Base-by-base conservation (phyloP, 257 asterid species). In the Nicotiana tabacum region DNA sequence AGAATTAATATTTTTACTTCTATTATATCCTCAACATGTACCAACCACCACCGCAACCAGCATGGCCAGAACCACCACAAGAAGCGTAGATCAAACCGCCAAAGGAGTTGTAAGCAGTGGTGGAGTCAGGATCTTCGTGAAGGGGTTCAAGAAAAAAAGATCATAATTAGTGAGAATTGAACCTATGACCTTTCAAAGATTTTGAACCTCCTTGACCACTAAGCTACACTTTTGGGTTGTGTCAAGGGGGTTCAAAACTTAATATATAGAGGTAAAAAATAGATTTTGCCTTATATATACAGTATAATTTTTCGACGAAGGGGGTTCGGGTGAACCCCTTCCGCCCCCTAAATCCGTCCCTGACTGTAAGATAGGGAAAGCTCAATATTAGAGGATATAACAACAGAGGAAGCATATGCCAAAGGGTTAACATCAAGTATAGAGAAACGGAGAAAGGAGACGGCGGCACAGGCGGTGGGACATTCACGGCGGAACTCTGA, bases 351-450 rank as follows among this genome's bases (percentile, higher is more conserved):
- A 24, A 24, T 24, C 27, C 27, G 27, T 0, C 27, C 27, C 27
- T 24, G 27, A 0, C 27, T 81, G 1, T 67, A 61, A n/a, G 86
- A 35, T 24, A 78, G 84, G 16, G 78, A 90, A 11, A 90, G 92
- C 89, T 90, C 93, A 5, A 86, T 35, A 35, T 79, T 91, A 13
- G 94, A 84, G 72, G 96, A 90, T 17, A 56, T 92, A 83, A 93
- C 95, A 6, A 61, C 84, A 2, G 94, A 92, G 77, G 91, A 92
- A 81, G 97, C 92, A 0, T 72, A 82, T 27, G 90, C 93, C 0
- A 92, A 90, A 82, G 98, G 98, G 80, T 89, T 79, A 13, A 81
- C 74, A 58, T 35, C 68, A 4, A 79, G 83, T 62, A 84, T 85
- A 86, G 84, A 78, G 60, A 87, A 70, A 81, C 89, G 82, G 80